A percentile compares a stretch with the other conserved stretches of the same genome.
Conservation (phyloP, 805 yeast species). For the Candida insectorum region DNA sequence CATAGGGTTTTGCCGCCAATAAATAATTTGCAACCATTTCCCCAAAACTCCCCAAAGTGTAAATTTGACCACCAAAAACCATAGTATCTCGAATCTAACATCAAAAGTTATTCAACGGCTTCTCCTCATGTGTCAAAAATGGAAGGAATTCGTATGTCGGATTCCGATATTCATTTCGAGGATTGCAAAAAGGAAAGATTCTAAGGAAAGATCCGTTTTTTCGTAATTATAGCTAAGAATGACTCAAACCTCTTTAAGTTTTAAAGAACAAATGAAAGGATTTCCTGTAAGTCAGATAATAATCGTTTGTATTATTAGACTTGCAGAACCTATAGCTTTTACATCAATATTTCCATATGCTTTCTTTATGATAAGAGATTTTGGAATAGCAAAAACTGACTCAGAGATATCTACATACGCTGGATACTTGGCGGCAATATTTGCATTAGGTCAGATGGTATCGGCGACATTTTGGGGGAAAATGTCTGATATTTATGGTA, state of each 20-base stretch:
- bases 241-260: slow-evolving; percentile 12
- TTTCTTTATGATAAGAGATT: slow-evolving; percentile 60
- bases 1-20: too few species aligned
- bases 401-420: slow-evolving; percentile 56
- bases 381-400: slow-evolving; percentile 46
- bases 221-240: too few species aligned
- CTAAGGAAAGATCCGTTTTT: too few species aligned
- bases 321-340: slow-evolving; percentile 62
- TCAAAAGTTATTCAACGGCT: too few species aligned
- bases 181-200: too few species aligned
- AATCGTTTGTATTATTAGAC: slow-evolving; percentile 41
- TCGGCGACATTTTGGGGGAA: slow-evolving; percentile 61
- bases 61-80: too few species aligned
- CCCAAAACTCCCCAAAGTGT: too few species aligned
- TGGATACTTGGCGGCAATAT: slow-evolving; percentile 58
- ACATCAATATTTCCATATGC: slow-evolving; percentile 63
- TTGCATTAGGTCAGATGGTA: slow-evolving; percentile 57
- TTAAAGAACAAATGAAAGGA: slow-evolving; percentile 49
- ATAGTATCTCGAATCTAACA: too few species aligned
- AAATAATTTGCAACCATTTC: too few species aligned
- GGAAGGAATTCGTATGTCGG: too few species aligned
- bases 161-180: too few species aligned
- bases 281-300: slow-evolving; percentile 52
- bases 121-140: too few species aligned
- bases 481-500: slow-evolving; percentile 50